These are phyloP conservation scores for Fistulinella prunicolor DNA, from an alignment of 768 basidiomycete species.

Conservation along the genomic window DNA sequence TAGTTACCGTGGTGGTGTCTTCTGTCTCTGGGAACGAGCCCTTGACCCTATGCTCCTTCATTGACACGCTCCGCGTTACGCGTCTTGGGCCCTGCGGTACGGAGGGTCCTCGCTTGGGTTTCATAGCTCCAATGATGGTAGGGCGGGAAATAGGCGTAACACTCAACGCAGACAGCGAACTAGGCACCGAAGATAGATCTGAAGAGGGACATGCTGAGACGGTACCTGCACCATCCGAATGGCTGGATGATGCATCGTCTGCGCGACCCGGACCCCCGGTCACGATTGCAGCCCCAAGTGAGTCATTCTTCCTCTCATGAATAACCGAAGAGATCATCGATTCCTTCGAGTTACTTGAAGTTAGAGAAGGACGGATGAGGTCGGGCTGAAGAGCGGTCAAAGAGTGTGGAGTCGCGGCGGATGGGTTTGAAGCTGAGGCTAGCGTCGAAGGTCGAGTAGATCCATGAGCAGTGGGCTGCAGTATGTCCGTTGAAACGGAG, in stretches of 20 bases:
- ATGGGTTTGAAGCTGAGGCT: conserved; percentile 3
- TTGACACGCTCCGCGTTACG: conserved; percentile 28
- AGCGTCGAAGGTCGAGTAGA: not conserved
- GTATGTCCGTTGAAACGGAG: not conserved
- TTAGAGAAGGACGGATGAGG: too few species aligned
- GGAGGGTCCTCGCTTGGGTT: conserved; percentile 15
- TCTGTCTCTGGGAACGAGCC: not conserved
- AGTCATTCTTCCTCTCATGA: not conserved
- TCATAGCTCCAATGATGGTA: conserved; percentile 11
- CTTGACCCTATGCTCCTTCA: conserved; percentile 20
- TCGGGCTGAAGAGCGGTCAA: not conserved
- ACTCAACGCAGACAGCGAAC: not conserved
- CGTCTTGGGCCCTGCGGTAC: conserved; percentile 15
- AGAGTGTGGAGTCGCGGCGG: not conserved
- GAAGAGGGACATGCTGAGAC: not conserved
- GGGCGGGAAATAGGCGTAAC: not conserved
- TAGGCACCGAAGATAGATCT: not conserved
- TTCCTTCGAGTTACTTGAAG: too few species aligned
- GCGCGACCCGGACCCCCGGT: not conserved
- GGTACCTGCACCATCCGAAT: not conserved
- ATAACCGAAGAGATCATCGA: too few species aligned
- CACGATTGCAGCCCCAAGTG: not conserved
- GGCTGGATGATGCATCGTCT: not conserved
- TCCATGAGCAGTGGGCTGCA: not conserved
- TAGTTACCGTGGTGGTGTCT: not conserved